Percentiles rank a stretch among this genome's conserved stretches.
These are phyloP conservation scores for Fusarium sublunatum DNA, from an alignment of 2,329 filamentous ascomycete genomes.

Conservation along the genomic window DNA sequence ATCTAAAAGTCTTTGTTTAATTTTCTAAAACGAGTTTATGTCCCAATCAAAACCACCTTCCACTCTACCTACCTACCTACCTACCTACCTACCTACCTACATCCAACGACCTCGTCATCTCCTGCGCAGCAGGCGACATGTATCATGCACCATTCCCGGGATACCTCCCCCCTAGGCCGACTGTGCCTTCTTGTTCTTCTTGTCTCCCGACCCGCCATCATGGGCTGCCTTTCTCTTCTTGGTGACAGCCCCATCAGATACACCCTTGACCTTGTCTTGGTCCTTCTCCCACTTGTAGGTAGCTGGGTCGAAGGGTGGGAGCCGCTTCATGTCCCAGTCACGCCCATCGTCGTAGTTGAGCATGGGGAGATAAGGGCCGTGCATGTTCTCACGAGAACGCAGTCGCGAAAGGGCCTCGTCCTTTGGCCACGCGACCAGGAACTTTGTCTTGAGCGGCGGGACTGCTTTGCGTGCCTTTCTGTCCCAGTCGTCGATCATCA, in stretches of 20 bases:
- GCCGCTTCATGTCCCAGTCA: neutral
- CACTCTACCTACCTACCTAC: too few relatives aligned
- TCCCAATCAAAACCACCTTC: too few relatives aligned
- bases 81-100: too few relatives aligned
- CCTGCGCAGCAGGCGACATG: too few relatives aligned
- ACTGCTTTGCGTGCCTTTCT: accelerated
- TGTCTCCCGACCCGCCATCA: neutral
- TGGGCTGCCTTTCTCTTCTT: neutral
- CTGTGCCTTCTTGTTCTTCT: neutral
- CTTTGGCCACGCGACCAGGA: neutral
- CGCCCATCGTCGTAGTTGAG: neutral
- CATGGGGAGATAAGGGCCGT: slow-evolving; percentile 6
- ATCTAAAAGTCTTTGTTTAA: too few relatives aligned
- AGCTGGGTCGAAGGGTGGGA: slow-evolving; percentile 15
- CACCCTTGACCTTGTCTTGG: neutral
- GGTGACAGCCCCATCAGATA: neutral
- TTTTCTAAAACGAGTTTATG: too few relatives aligned
- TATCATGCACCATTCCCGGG: too few relatives aligned
- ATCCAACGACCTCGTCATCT: too few relatives aligned
- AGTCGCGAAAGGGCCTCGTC: neutral
- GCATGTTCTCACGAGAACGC: neutral
- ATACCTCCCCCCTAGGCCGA: neutral
- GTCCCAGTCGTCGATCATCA: neutral
- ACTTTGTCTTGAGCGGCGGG: neutral
- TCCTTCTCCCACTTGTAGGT: slow-evolving; percentile 15